Conservation (phyloP, 164 flowering plant species). For the Magnolia kwangsiensis region DNA sequence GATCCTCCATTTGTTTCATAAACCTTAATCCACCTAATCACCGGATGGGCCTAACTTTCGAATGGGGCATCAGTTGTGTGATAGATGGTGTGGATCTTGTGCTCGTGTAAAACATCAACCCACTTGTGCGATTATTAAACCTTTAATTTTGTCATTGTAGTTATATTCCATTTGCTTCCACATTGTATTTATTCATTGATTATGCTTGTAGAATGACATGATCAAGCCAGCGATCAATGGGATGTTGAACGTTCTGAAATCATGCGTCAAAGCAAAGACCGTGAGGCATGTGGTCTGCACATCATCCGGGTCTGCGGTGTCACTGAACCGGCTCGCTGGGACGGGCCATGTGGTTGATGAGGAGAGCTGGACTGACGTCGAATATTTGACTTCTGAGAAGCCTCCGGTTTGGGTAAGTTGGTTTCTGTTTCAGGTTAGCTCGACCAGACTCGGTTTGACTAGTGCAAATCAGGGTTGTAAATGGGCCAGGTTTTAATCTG, state of each 20-base stretch:
- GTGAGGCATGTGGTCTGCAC: slow-evolving; percentile 66
- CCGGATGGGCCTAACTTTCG: no score
- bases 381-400: slow-evolving; percentile 48
- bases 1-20: no score
- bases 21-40: no score
- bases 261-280: slow-evolving; percentile 57
- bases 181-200: background rate
- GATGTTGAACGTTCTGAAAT: slow-evolving; percentile 44
- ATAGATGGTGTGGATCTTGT: background rate
- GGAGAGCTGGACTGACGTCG: slow-evolving; percentile 61
- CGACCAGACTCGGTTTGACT: no score
- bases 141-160: background rate
- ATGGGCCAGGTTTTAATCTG: no score
- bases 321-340: slow-evolving; percentile 38
- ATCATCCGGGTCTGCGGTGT: slow-evolving; percentile 69
- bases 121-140: background rate
- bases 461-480: no score
- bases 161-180: no score
- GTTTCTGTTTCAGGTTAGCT: background rate
- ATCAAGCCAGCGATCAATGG: slow-evolving; percentile 76
- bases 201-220: slow-evolving; percentile 47
- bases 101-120: background rate
- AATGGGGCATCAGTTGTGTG: no score
- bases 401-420: slow-evolving; percentile 71
- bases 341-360: slow-evolving; percentile 57